Evolutionary conservation across 768 basidiomycete genomes (phyloP), one percentile per base, ranked within the genome.

Genomic region (Boletus rufocinnamomeus): DNA sequence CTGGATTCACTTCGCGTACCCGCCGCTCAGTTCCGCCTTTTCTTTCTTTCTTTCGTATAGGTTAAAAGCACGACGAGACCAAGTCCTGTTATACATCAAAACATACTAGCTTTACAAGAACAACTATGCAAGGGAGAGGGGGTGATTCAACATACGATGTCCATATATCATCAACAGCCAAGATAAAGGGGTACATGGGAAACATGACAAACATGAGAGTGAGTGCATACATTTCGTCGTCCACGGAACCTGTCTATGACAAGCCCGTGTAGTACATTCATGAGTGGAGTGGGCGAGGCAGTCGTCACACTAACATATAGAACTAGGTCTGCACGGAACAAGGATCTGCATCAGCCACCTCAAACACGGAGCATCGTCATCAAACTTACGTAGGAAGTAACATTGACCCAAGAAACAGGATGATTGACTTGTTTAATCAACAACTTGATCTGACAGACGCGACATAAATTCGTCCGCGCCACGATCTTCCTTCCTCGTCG

Each of bases 401-500:
- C 65, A 2, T 34, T 30, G 30, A 72, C 48, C 71, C 71, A 72
- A 25, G 19, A 45, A 0, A 67, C 63, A 0, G 69, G 71, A 10
- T 63, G 49, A 9, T 59, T 16, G 23, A 63, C 62, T n/a, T 69
- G 34, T 17, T 61, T 67, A 34, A 72, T 64, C 63, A 72, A 58
- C 46, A 68, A 9, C 56, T 72, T 72, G 65, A 72, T 72, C 57
- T 72, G 71, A 23, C 71, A 72, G 17, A 69, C 53, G 1, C 70
- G 69, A 43, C 70, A 72, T 4, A 72, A 2, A 21, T 63, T 59
- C 50, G 67, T 69, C 50, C 71, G 52, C 2, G 67, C 59, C 6
- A 69, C 55, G 21, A 72, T 59, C 62, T 61, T 64, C 34, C 34
- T 59, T 3, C 47, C 62, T 7, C 59, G 60, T 10, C 56, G 53